These are phyloP conservation scores for Margaritispora aquatica DNA, from an alignment of 495 filamentous ascomycete genomes.

Conservation along the genomic window DNA sequence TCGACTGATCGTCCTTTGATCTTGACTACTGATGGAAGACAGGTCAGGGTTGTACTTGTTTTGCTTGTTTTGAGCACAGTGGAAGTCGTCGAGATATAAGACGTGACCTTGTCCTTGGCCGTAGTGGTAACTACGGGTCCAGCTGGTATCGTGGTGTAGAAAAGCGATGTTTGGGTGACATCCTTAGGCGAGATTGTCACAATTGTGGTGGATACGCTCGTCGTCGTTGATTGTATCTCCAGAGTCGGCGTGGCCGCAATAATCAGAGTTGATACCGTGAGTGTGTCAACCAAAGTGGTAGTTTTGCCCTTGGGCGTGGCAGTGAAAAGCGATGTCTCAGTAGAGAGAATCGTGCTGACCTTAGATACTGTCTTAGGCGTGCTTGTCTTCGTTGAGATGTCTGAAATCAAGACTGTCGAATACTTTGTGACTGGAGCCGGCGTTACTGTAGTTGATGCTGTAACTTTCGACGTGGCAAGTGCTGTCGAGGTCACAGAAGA, in stretches of 20 bases:
- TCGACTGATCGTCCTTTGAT: slow-evolving; percentile 1
- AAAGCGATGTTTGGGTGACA: not conserved
- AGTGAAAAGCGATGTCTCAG: not conserved
- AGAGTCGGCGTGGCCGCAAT: not conserved
- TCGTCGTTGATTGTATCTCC: not conserved
- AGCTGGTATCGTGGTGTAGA: slow-evolving; percentile 3
- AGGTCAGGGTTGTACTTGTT: not conserved
- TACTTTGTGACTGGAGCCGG: not conserved
- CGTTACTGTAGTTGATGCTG: not conserved
- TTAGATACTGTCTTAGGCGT: slow-evolving; percentile 7
- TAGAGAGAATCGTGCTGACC: slow-evolving; percentile 3
- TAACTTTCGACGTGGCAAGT: slow-evolving; percentile 1
- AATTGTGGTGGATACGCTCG: not conserved
- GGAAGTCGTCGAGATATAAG: not conserved
- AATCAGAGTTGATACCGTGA: not conserved
- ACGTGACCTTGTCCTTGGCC: slow-evolving; percentile 4
- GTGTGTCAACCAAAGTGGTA: not conserved
- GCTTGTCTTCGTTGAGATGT: not conserved
- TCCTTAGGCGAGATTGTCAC: not conserved
- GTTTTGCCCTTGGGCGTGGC: slow-evolving; percentile 4
- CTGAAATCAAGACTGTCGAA: not conserved
- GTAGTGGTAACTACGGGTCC: not conserved
- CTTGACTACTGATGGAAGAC: not conserved
- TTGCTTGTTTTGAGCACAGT: slow-evolving; percentile 4
- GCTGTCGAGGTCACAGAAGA: not conserved